phyloP scores from a whole-genome alignment of 2,329 filamentous ascomycete genomes.

The Xylariales sp. region DNA sequence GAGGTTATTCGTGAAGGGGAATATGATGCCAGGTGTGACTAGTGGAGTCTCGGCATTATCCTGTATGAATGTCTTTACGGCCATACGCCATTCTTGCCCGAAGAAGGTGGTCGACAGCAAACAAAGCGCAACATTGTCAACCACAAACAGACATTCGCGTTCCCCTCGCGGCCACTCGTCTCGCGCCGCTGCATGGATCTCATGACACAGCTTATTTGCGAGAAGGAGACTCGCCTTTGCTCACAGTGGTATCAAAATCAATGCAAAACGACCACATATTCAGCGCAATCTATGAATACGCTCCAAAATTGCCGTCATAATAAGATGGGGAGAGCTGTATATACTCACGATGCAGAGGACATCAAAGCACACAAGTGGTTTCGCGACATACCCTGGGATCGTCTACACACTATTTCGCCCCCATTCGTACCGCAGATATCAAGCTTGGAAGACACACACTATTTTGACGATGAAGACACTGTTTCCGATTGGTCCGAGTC shows the following conservation, averaged over 20 bases:
- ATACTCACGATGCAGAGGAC: conserved; percentile 78
- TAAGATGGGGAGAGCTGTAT: conserved; percentile 59
- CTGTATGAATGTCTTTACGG: conserved; percentile 93
- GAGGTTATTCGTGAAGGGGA: conserved; percentile 78
- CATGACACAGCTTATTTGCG: conserved; percentile 66
- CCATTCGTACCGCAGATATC: conserved; percentile 76
- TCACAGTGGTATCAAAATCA: conserved; percentile 67
- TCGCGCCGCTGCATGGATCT: conserved; percentile 73
- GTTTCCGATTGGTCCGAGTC: conserved; percentile 60
- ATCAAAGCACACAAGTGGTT: conserved; percentile 92
- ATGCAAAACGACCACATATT: conserved; percentile 56
- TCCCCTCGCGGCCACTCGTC: conserved; percentile 63
- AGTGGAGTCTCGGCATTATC: conserved; percentile 95
- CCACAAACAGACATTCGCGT: conserved; percentile 65
- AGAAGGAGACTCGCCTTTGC: conserved; percentile 72
- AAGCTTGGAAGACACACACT: conserved; percentile 70
- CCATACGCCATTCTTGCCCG: conserved; percentile 81
- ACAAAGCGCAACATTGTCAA: conserved; percentile 84
- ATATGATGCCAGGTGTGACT: conserved; percentile 93
- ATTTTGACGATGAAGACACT: conserved; percentile 80
- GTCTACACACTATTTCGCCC: conserved; percentile 64
- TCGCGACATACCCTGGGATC: conserved; percentile 71
- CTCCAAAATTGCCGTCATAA: conserved; percentile 22
- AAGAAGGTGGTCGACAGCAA: conserved; percentile 65
- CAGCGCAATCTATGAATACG: conserved; percentile 6